phyloP scores from a whole-genome alignment of 371 early-diverging fungal genomes.

The Blastocladiella emersonii region DNA sequence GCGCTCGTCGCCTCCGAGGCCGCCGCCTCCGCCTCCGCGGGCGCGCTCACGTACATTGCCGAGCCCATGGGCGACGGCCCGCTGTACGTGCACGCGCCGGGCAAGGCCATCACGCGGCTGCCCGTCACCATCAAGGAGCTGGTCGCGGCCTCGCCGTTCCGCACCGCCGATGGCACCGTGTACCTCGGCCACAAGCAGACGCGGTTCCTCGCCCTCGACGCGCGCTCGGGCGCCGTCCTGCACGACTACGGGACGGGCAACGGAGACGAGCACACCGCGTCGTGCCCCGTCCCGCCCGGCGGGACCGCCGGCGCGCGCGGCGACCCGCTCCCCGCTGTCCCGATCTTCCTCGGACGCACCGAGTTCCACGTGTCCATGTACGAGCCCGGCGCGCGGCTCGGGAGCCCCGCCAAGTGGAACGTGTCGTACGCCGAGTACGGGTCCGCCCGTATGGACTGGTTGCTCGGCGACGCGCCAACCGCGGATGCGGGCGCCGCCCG shows the following conservation, averaged over 20 bases:
- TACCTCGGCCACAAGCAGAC: conserved; percentile 55
- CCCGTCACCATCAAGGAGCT: conserved; percentile 55
- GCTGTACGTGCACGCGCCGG: conserved; percentile 47
- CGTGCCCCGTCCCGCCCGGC: no score
- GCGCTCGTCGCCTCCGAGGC: conserved; percentile 21
- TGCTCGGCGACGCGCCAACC: not conserved
- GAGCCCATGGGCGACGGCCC: conserved; percentile 64
- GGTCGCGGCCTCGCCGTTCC: conserved; percentile 42
- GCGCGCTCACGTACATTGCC: conserved; percentile 45
- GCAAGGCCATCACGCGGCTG: conserved; percentile 43
- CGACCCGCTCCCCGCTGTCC: no score
- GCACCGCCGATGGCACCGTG: conserved; percentile 36
- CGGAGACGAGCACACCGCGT: no score
- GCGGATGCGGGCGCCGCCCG: not conserved
- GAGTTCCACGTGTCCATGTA: conserved; percentile 2
- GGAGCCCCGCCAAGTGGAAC: conserved; percentile 15
- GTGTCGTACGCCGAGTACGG: conserved; percentile 23
- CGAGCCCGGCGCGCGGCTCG: not conserved
- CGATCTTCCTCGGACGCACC: conserved; percentile 6
- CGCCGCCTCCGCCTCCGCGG: conserved; percentile 6
- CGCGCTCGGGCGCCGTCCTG: conserved; percentile 45
- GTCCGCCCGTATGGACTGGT: conserved; percentile 9
- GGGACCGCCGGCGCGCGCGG: no score
- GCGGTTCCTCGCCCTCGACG: conserved; percentile 52
- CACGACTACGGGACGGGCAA: conserved; percentile 23